These are phyloP conservation scores for Lenwebbia sp. DNA, from an alignment of 345 rosid genomes.

Conservation along the genomic window DNA sequence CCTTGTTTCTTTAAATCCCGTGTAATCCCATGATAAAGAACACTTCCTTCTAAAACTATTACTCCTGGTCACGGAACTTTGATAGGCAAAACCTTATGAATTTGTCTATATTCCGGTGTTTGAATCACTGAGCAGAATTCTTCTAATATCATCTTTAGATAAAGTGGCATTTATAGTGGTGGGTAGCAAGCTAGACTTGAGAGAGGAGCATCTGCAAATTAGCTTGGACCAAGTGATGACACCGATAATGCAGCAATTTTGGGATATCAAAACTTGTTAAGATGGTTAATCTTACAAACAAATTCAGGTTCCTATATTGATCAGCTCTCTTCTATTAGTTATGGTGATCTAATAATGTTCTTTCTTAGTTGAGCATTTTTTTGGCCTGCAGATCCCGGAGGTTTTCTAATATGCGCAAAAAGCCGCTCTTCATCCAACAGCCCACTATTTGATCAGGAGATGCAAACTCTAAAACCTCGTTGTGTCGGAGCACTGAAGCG, in stretches of 20 bases:
- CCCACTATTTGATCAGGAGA: conserved; percentile 73
- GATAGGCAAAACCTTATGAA: background rate
- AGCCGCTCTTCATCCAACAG: conserved; percentile 67
- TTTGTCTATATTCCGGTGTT: background rate
- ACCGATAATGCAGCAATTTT: conserved; percentile 71
- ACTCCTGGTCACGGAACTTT: background rate
- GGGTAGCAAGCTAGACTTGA: conserved; percentile 59
- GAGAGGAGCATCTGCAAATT: conserved; percentile 40
- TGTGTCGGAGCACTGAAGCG: conserved; percentile 82
- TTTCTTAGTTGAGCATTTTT: background rate
- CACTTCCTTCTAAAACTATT: background rate
- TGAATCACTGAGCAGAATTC: background rate
- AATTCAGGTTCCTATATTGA: conserved; percentile 34
- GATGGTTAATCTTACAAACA: conserved; percentile 60
- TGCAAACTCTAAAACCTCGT: conserved; percentile 62
- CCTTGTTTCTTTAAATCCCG: background rate
- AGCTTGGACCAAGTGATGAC: conserved; percentile 64
- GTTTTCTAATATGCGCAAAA: conserved; percentile 70
- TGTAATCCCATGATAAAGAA: background rate
- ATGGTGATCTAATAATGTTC: background rate
- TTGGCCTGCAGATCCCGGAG: conserved; percentile 37
- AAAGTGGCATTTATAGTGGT: conserved; percentile 70
- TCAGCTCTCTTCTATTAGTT: background rate
- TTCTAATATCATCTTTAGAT: conserved; percentile 32
- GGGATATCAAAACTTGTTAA: conserved; percentile 69